A percentile compares a stretch with the other conserved stretches of the same genome.
These are phyloP conservation scores for Stemphylium lycopersici DNA, from an alignment of 2,329 filamentous ascomycete species.

Conservation along the genomic window DNA sequence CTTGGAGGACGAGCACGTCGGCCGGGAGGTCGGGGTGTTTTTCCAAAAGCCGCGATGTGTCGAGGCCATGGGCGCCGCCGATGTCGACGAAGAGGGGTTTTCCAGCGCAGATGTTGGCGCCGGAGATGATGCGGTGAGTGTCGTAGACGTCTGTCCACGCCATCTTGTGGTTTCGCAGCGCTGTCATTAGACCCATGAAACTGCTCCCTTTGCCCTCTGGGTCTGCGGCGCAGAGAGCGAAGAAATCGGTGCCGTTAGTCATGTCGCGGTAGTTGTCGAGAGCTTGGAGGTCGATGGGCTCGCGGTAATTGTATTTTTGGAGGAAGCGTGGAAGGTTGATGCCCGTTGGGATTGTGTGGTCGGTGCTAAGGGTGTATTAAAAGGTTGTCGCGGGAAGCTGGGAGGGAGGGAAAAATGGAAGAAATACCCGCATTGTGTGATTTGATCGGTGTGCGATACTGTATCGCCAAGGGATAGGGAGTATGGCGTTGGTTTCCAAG, in stretches of 20 bases:
- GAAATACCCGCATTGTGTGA: constrained; percentile 6
- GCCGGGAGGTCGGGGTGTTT: constrained; percentile 1
- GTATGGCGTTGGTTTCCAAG: constrained; percentile 11
- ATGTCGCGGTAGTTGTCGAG: constrained; percentile 13
- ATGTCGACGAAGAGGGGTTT: constrained; percentile 5
- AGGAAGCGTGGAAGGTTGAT: constrained; percentile 6
- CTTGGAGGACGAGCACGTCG: constrained; percentile 3
- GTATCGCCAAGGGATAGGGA: constrained; percentile 8
- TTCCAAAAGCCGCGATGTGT: constrained; percentile 1
- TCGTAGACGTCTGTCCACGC: constrained; percentile 10
- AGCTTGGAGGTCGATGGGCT: not conserved
- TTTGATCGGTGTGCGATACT: constrained; percentile 4
- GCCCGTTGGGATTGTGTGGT: constrained; percentile 2
- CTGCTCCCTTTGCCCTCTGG: constrained; percentile 10
- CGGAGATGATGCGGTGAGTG: not conserved
- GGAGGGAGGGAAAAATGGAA: not conserved
- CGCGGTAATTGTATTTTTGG: constrained; percentile 7
- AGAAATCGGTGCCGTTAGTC: constrained; percentile 5
- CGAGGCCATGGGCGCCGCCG: constrained; percentile 3
- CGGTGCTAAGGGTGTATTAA: not conserved
- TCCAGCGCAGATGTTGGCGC: not conserved
- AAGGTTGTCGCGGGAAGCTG: no score
- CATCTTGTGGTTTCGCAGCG: constrained; percentile 6
- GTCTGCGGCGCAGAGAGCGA: constrained; percentile 1
- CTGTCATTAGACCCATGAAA: constrained; percentile 5